Conservation (phyloP, 1,284 basidiomycete species). For the Ganoderma sinense region DNA sequence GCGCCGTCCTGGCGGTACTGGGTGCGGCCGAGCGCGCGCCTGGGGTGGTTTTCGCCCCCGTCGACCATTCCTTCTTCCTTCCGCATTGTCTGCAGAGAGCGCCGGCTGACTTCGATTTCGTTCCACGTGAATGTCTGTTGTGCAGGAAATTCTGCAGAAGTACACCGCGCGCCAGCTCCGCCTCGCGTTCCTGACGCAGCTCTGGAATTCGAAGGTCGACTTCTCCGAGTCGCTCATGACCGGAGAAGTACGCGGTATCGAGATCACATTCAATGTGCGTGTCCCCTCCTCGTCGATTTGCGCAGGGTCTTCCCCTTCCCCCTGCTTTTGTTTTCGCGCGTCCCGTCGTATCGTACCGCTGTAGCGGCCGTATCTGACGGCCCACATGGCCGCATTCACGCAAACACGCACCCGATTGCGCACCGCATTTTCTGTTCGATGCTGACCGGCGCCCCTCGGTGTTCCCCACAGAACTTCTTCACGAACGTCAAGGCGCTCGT, state of each 20-base stretch:
- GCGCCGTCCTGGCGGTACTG: not conserved
- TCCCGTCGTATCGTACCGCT: not conserved
- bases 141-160: conserved; percentile 88
- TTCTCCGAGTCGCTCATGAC: conserved; percentile 93
- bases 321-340: not conserved
- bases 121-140: not conserved
- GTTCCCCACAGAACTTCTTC: conserved; percentile 87
- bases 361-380: too few relatives aligned
- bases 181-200: conserved; percentile 92
- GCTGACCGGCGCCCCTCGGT: conserved; percentile 1
- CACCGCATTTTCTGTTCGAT: not conserved
- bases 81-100: conserved; percentile 9
- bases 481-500: conserved; percentile 86
- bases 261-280: conserved; percentile 88
- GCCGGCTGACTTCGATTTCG: conserved; percentile 2
- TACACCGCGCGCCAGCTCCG: conserved; percentile 92
- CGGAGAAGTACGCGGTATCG: conserved; percentile 89
- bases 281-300: not conserved
- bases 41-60: not conserved
- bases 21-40: not conserved
- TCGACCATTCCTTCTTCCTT: conserved; percentile 2
- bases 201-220: conserved; percentile 95
- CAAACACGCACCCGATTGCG: not conserved
- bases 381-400: not conserved
- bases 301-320: not conserved